These are phyloP conservation scores for Lolium multiflorum DNA, from an alignment of 176 grass and related monocot species.

Conservation along the genomic window DNA sequence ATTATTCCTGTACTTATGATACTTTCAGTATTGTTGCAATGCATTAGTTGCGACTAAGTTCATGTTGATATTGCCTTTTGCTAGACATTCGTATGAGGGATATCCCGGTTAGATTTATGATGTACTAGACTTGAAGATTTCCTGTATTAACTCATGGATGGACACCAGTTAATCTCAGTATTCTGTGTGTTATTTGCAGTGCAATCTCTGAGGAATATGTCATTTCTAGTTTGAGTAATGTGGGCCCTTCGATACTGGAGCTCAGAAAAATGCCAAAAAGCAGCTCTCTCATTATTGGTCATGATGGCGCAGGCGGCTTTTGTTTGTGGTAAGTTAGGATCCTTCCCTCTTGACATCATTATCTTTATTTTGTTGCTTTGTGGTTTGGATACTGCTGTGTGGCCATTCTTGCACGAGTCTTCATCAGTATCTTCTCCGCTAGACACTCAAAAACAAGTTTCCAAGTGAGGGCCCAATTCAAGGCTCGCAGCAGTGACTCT, in stretches of 20 bases:
- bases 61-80: constrained; percentile 23
- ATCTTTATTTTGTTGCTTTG: constrained; percentile 26
- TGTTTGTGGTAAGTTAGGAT: constrained; percentile 78
- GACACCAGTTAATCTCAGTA: not conserved
- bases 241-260: constrained; percentile 64
- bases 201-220: constrained; percentile 66
- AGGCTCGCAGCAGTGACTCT: not conserved
- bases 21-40: no score
- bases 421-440: constrained; percentile 9
- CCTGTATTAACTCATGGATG: not conserved
- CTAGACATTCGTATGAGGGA: constrained; percentile 14
- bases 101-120: constrained; percentile 1
- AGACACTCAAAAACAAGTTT: constrained; percentile 17
- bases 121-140: constrained; percentile 33
- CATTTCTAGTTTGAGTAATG: constrained; percentile 61
- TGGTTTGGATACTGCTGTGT: not conserved
- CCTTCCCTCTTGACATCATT: constrained; percentile 18
- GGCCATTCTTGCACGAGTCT: constrained; percentile 1
- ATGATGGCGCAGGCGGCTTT: constrained; percentile 81
- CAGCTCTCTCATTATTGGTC: constrained; percentile 66
- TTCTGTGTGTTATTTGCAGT: constrained; percentile 55
- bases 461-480: not conserved
- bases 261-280: constrained; percentile 71
- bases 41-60: not conserved
- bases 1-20: not conserved